A percentile compares a stretch with the other conserved stretches of the same genome.
These are phyloP conservation scores for Colletotrichum tabaci DNA, from an alignment of 2,329 filamentous ascomycete species.

Conservation along the genomic window DNA sequence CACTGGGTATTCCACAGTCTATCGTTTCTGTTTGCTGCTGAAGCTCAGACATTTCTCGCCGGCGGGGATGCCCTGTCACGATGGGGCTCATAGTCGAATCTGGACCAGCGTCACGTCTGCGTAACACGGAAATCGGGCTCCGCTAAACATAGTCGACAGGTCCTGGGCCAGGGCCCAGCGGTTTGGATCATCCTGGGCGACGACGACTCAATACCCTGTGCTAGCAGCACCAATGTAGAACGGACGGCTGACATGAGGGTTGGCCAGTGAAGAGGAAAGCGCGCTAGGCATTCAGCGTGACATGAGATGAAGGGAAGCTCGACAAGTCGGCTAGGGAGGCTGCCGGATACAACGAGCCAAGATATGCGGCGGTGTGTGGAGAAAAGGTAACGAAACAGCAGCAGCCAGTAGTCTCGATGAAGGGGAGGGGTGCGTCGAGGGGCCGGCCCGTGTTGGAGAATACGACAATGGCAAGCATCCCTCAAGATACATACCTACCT, in stretches of 20 bases:
- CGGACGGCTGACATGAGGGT: neutral
- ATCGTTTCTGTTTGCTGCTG: neutral
- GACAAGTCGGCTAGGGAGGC: slow-evolving; percentile 3
- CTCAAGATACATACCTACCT: too few species aligned
- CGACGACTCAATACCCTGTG: slow-evolving; percentile 1
- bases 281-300: slow-evolving; percentile 3
- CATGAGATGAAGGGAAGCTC: slow-evolving; percentile 1
- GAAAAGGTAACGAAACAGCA: slow-evolving; percentile 19
- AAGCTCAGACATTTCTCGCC: neutral
- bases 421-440: too few species aligned
- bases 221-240: slow-evolving; percentile 10
- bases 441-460: too few species aligned
- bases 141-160: slow-evolving; percentile 11
- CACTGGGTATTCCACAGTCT: neutral
- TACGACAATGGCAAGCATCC: too few species aligned
- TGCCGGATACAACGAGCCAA: slow-evolving; percentile 14
- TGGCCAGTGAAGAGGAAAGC: slow-evolving; percentile 1
- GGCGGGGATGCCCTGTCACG: slow-evolving; percentile 1
- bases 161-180: slow-evolving; percentile 10
- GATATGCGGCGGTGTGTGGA: neutral
- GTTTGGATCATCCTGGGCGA: slow-evolving; percentile 27
- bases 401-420: neutral
- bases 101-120: slow-evolving; percentile 13
- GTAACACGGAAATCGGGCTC: slow-evolving; percentile 13
- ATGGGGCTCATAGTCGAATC: slow-evolving; percentile 16